Percentiles rank a stretch among this genome's conserved stretches.
Evolutionary conservation across 305 asterid genomes (phyloP).

Genomic region (Fraxinus platypoda): DNA sequence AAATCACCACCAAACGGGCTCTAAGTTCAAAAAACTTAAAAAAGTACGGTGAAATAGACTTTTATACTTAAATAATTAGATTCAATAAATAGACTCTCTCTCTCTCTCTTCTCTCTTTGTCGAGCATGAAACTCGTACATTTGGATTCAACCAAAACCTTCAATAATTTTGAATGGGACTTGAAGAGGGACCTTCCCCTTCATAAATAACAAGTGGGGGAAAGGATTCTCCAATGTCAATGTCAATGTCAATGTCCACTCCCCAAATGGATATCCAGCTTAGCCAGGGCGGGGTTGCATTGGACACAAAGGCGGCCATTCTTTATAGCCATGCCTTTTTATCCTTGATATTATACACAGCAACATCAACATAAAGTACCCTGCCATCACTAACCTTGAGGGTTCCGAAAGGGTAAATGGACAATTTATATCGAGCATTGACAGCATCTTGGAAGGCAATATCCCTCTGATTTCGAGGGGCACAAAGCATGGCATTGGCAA

Average conservation of each 20-base stretch:
- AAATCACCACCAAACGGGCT: no score
- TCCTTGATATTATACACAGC: background rate
- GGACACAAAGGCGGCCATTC: background rate
- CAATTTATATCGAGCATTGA: background rate
- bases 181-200: background rate
- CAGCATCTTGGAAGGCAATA: no score
- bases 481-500: background rate
- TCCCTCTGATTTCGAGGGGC: background rate
- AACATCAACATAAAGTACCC: background rate
- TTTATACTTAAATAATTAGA: no score
- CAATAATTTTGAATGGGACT: background rate
- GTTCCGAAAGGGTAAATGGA: background rate
- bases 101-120: background rate
- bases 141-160: background rate
- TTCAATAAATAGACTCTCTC: slow-evolving; percentile 14
- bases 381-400: background rate
- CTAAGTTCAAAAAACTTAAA: no score
- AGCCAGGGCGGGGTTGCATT: background rate
- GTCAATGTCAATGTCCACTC: background rate
- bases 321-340: background rate
- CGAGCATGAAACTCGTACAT: background rate
- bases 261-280: background rate
- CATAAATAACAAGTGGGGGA: background rate
- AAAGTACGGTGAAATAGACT: no score
- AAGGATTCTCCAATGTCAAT: background rate